phyloP scores from a whole-genome alignment of 23 red algal genomes.

The Gracilariopsis chorda region DNA sequence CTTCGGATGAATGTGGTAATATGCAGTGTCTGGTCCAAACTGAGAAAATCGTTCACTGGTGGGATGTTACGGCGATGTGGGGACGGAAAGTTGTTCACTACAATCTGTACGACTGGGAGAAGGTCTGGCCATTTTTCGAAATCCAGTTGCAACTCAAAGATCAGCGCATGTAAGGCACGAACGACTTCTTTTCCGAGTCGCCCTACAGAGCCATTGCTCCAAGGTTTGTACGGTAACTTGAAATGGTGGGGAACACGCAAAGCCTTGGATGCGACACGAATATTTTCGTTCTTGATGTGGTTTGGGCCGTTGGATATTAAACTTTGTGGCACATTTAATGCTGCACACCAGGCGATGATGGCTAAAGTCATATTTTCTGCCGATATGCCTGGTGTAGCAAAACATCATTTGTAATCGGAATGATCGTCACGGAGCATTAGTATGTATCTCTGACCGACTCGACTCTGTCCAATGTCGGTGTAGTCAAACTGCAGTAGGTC shows the following conservation, averaged over 20 bases:
- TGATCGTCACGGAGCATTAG: conserved; percentile 11
- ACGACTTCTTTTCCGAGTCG: neutral
- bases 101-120: neutral
- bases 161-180: neutral
- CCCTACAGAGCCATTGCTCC: neutral
- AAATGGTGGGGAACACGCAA: neutral
- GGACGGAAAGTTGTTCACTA: neutral
- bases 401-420: neutral
- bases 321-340: neutral
- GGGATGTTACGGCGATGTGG: neutral
- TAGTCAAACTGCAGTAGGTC: conserved; percentile 15
- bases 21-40: neutral
- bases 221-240: neutral
- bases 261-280: neutral
- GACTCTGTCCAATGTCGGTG: neutral
- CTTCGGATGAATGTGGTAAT: neutral
- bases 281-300: neutral
- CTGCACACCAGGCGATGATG: neutral
- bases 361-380: neutral
- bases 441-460: neutral
- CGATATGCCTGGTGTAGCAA: neutral
- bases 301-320: neutral
- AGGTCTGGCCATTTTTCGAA: neutral
- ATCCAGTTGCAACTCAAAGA: neutral
- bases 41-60: neutral